Conservation (phyloP, 495 filamentous ascomycete species). For the Pseudoneurospora amorphoporcata region DNA sequence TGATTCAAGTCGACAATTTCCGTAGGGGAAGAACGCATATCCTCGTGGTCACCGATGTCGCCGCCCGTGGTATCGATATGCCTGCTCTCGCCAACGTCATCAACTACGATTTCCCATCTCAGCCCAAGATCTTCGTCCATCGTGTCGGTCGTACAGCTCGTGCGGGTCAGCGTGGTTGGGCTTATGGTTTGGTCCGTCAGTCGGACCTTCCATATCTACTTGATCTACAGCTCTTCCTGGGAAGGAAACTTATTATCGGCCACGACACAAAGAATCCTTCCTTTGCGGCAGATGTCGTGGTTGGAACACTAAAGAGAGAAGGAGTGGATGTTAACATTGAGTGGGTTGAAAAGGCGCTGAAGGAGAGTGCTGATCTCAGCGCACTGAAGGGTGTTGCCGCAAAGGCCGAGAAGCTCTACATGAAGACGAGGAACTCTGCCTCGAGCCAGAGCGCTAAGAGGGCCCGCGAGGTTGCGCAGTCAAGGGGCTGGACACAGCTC, state of each 20-base stretch:
- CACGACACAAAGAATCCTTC: slow-evolving; percentile 45
- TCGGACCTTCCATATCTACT: slow-evolving; percentile 83
- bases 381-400: slow-evolving; percentile 58
- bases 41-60: slow-evolving; percentile 94
- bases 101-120: slow-evolving; percentile 96
- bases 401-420: slow-evolving; percentile 90
- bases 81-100: slow-evolving; percentile 93
- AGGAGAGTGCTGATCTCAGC: slow-evolving; percentile 62
- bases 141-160: slow-evolving; percentile 90
- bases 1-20: slow-evolving; percentile 83
- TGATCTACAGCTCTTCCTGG: slow-evolving; percentile 91
- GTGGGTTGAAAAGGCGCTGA: slow-evolving; percentile 64
- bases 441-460: slow-evolving; percentile 81
- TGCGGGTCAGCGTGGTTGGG: slow-evolving; percentile 87
- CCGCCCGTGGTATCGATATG: slow-evolving; percentile 95
- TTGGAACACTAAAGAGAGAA: slow-evolving; percentile 62
- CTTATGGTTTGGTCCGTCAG: slow-evolving; percentile 79
- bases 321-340: slow-evolving; percentile 63
- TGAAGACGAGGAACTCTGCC: slow-evolving; percentile 78
- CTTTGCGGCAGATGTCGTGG: slow-evolving; percentile 69
- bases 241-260: slow-evolving; percentile 65
- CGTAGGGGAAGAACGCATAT: slow-evolving; percentile 75
- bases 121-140: slow-evolving; percentile 94
- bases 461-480: slow-evolving; percentile 59
- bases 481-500: slow-evolving; percentile 55